Base-by-base conservation (phyloP, 352 stramenopile species). In the Pythium dissimile region DNA sequence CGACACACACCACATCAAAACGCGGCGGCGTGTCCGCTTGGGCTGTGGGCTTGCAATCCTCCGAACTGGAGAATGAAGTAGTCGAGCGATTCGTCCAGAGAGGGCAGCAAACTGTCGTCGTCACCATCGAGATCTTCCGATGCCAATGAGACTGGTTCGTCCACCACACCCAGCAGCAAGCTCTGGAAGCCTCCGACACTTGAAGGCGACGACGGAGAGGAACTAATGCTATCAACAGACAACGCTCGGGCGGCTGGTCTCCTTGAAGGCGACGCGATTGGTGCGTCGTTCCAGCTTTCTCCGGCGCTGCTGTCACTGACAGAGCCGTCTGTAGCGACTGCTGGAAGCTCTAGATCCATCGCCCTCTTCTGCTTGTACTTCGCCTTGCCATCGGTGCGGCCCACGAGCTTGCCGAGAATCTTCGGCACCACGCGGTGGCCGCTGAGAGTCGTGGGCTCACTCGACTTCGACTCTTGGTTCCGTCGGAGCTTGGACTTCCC, bases 401-500 rank as follows among this genome's bases (percentile, higher is more conserved):
- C 37, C 34, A 38, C 20, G 5, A 59, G 46, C 51, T 59, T 59
- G 38, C 51, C 51, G 1, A 30, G 51, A 27, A 59, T 59, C 13
- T 50, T 28, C 7, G 51, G 26, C 2, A 50, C 51, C 1, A 60
- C 32, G 23, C 53, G 53, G 13, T 60, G 51, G 13, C 51, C 51
- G 30, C 51, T 59, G 5, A 24, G 37, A 18, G 24, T 46, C 5
- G 16, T 18, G 43, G 3, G 26, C 26, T 23, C 26, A 20, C 28
- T 28, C 28, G 44, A n/a, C n/a, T 21, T 34, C 38, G 38, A 18
- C 5, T 45, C 18, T 11, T 28, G 27, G 9, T 26, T 24, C 76
- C 83, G 81, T 56, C 81, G 81, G n/a, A 67, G 72, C 50, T 85
- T 87, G 54, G 73, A 69, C n/a, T 82, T 59, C 4, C 76, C 76